Base-by-base conservation (phyloP, 73 alveolate species). In the Tetrahymena elliotti region DNA sequence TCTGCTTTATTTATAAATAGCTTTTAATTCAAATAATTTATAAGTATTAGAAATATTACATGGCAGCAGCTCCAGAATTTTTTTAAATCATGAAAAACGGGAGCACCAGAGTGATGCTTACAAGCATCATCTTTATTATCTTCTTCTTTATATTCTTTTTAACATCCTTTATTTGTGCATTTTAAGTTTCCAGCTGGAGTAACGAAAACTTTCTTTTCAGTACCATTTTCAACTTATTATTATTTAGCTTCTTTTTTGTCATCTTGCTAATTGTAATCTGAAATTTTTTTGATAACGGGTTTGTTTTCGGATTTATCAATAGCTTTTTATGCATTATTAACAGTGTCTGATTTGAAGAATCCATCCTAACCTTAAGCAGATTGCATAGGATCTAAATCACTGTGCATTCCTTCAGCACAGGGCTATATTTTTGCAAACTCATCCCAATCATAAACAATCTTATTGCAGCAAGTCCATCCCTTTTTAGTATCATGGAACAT, bases 391-490 rank as follows among this genome's bases (percentile, higher is more conserved):
- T 68, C 88, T 27, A 68, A 27, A 68, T 68, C 88, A 11, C 88
- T 94, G 93, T 99, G 99, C 92, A 96, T 97, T n/a, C 99, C 99
- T 24, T 94, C 98, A 52, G 99, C 98, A 95, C 99, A 99, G 68
- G 99, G 97, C 35, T 98, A 98, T 33, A 99, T 94, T 96, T 99
- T 98, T 98, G 96, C 95, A 95, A 99, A 99, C 36, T 99, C 99
- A 92, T 99, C 99, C 99, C 99, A 99, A 97, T 99, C 99, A 97
- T 99, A 99, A n/a, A 98, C 99, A 93, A 98, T 97, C 93, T 93
- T 96, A 92, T 98, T 97, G 95, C 99, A 99, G 97, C 99, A 99
- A 18, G 99, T 96, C 99, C 99, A 99, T 31, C 99, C 99, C 95
- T 99, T 99, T 96, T 99, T 99, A 34, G 97, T 93, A 94, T 99